Evolutionary conservation across 2,329 filamentous ascomycete genomes (phyloP).

Genomic region (Talaromyces piceae): DNA sequence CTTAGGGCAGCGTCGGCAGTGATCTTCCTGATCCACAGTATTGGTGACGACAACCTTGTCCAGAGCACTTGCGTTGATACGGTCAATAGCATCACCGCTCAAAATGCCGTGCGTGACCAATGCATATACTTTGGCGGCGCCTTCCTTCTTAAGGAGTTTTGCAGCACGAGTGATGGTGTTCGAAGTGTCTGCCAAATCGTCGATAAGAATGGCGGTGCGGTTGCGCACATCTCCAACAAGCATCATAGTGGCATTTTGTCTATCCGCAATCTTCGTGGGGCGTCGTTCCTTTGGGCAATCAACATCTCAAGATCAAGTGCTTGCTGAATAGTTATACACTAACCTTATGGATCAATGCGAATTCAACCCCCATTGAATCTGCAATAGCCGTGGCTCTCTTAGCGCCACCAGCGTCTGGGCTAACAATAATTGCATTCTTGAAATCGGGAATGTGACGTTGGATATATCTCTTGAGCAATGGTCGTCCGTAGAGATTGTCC

Average conservation of each 20-base stretch:
- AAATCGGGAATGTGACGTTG: slow-evolving; percentile 78
- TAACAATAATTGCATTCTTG: slow-evolving; percentile 84
- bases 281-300: slow-evolving; percentile 63
- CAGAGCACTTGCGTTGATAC: slow-evolving; percentile 86
- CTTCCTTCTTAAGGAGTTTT: slow-evolving; percentile 91
- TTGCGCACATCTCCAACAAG: slow-evolving; percentile 78
- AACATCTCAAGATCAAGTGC: background rate
- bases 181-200: slow-evolving; percentile 90
- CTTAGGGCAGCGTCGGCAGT: slow-evolving; percentile 71
- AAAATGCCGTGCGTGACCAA: slow-evolving; percentile 92
- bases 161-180: slow-evolving; percentile 96
- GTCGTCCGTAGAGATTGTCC: slow-evolving; percentile 79
- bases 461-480: slow-evolving; percentile 55
- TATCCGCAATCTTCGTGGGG: slow-evolving; percentile 77
- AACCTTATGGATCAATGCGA: slow-evolving; percentile 97
- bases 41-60: slow-evolving; percentile 96
- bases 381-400: slow-evolving; percentile 95
- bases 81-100: slow-evolving; percentile 87
- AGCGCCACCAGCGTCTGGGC: slow-evolving; percentile 90
- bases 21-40: slow-evolving; percentile 81
- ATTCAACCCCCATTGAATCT: slow-evolving; percentile 85
- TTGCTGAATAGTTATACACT: slow-evolving; percentile 14
- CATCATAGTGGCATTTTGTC: slow-evolving; percentile 82
- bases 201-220: slow-evolving; percentile 79
- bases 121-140: slow-evolving; percentile 81